phyloP scores from a whole-genome alignment of 192 early-diverging fungal species.

The Mortierella antarctica region DNA sequence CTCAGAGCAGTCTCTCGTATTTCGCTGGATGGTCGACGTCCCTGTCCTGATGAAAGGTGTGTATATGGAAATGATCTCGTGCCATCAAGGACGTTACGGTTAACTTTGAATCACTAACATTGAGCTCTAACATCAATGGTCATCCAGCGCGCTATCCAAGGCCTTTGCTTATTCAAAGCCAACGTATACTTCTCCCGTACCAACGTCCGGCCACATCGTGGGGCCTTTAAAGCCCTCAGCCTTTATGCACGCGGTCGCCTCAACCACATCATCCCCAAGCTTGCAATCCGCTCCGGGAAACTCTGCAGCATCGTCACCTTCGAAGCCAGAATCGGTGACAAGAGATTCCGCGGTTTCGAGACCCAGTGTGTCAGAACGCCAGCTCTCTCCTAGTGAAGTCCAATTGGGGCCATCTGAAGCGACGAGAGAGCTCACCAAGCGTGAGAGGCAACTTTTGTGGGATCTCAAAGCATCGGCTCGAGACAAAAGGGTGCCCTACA shows the following conservation, averaged over 20 bases:
- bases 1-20: no score
- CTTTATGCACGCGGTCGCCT: not conserved
- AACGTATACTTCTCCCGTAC: no score
- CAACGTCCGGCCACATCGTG: no score
- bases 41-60: no score
- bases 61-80: no score
- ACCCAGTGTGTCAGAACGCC: conserved; percentile 16
- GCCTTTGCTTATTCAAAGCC: no score
- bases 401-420: conserved; percentile 8
- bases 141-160: no score
- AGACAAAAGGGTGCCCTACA: conserved; percentile 45
- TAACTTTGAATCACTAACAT: no score
- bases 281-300: not conserved
- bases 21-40: no score
- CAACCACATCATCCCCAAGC: not conserved
- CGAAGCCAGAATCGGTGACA: conserved; percentile 1
- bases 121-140: no score
- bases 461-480: conserved; percentile 27
- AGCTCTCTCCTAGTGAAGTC: conserved; percentile 24
- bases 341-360: not conserved
- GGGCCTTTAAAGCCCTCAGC: not conserved
- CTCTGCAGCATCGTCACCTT: conserved; percentile 18
- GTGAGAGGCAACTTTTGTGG: conserved; percentile 23
- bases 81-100: no score
- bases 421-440: conserved; percentile 41